Conservation (phyloP, 1,284 basidiomycete genomes). For the Trametes polyzona region DNA sequence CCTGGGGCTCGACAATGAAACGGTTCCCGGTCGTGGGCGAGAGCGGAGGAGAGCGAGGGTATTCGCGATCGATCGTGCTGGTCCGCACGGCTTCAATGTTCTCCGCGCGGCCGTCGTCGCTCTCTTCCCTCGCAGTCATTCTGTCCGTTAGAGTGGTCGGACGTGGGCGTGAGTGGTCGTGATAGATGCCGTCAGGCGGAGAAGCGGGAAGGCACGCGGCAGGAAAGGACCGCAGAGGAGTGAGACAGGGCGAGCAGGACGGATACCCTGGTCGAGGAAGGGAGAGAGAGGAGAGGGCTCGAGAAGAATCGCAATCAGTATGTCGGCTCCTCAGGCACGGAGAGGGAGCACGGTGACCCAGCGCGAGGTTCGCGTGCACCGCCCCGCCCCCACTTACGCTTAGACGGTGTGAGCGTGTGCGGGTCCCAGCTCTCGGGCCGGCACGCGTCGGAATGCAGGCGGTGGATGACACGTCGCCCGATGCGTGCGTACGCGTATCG, state of each 20-base stretch:
- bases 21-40: slow-evolving; percentile 11
- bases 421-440: neutral
- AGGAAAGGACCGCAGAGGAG: neutral
- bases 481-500: neutral
- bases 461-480: slow-evolving; percentile 1
- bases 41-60: slow-evolving; percentile 8
- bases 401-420: neutral
- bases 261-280: neutral
- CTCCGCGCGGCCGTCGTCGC: neutral
- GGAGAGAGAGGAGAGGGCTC: neutral
- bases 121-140: slow-evolving; percentile 7
- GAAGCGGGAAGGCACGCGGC: neutral
- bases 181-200: slow-evolving; percentile 10
- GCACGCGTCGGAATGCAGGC: slow-evolving; percentile 8
- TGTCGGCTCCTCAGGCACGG: slow-evolving; percentile 11
- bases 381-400: slow-evolving; percentile 9
- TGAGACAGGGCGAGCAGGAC: neutral
- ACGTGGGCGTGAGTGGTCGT: slow-evolving; percentile 18
- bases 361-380: slow-evolving; percentile 7
- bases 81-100: neutral
- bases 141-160: neutral
- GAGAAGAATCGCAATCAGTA: slow-evolving; percentile 4
- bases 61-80: slow-evolving; percentile 9
- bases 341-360: neutral
- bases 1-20: slow-evolving; percentile 25